Evolutionary conservation across 2,329 filamentous ascomycete species (phyloP), one percentile per base, ranked within the genome.

Genomic region (Colletotrichum camelliae): DNA sequence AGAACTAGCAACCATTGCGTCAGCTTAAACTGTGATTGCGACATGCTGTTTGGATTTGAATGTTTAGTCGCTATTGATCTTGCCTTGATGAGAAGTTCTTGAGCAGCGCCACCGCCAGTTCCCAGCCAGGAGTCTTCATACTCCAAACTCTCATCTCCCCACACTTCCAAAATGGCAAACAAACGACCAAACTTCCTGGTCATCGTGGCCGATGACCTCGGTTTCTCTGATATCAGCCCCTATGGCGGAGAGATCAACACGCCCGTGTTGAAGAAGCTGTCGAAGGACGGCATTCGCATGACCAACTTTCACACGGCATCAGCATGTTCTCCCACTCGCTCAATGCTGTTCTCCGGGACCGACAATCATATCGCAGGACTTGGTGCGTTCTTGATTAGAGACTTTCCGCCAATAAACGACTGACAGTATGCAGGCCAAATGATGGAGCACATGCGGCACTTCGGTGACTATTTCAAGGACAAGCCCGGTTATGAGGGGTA

Each of bases 261-360:
- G 0, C 82, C 83, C 7, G 79, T 82, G 12, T 80, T 84, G 18
- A 79, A 82, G 48, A 86, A 86, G 16, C 81, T 90, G 3, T 87
- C 88, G 1, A 79, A 85, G 55, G 81, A 86, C 52, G 87, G 90
- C 12, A 79, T 92, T 15, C 86, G 89, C 2, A 88, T 91, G 75
- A 91, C 89, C 0, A 88, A 91, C 73, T 92, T 91, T 80, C 90
- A 92, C 77, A 88, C 89, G 1, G 90, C 90, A 1, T 88, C 90
- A 21, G 89, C 90, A 73, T 92, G 90, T 80, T 91, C 89, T 69
- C 91, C 90, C 6, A 90, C 88, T 5, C 82, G 90, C 55, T 86
- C 88, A 58, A 92, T 92, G 91, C 86, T 92, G 74, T 88, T 92
- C 84, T 90, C 89, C 0, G 90, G 90, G 9, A 92, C 90, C 1